These are phyloP conservation scores for Kickxella alabastrina DNA, from an alignment of 192 early-diverging fungal species.

Conservation along the genomic window DNA sequence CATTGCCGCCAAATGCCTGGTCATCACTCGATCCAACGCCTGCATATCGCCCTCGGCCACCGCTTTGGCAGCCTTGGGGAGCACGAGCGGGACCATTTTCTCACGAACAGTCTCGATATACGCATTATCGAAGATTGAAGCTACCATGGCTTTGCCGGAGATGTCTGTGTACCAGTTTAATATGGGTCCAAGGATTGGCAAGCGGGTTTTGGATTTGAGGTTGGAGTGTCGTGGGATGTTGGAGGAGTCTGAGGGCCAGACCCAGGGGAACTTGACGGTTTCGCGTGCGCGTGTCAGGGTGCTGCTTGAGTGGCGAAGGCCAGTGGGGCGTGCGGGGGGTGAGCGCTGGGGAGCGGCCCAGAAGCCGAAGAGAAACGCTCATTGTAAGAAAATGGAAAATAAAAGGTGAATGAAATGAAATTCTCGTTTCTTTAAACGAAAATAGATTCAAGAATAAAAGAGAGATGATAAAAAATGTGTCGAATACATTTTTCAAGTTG, in stretches of 20 bases:
- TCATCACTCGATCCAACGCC: conserved; percentile 10
- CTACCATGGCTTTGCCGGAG: not conserved
- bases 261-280: conserved; percentile 20
- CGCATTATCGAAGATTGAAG: not conserved
- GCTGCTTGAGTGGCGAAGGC: too few species aligned
- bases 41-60: conserved; percentile 14
- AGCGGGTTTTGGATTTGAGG: not conserved
- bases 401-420: not conserved
- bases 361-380: not conserved
- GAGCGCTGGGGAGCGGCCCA: too few species aligned
- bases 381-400: not conserved
- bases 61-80: conserved; percentile 9
- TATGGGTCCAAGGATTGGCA: not conserved
- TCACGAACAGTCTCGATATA: conserved; percentile 9
- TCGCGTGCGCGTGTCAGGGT: conserved; percentile 9
- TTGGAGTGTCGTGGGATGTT: not conserved
- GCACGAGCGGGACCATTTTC: conserved; percentile 6
- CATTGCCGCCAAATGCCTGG: conserved; percentile 7
- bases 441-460: not conserved
- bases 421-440: not conserved
- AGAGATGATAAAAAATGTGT: not conserved
- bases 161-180: not conserved
- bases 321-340: not conserved
- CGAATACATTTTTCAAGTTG: not conserved
- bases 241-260: conserved; percentile 21